phyloP scores from a whole-genome alignment of 805 yeast species.

The Pichia cephalocereana region DNA sequence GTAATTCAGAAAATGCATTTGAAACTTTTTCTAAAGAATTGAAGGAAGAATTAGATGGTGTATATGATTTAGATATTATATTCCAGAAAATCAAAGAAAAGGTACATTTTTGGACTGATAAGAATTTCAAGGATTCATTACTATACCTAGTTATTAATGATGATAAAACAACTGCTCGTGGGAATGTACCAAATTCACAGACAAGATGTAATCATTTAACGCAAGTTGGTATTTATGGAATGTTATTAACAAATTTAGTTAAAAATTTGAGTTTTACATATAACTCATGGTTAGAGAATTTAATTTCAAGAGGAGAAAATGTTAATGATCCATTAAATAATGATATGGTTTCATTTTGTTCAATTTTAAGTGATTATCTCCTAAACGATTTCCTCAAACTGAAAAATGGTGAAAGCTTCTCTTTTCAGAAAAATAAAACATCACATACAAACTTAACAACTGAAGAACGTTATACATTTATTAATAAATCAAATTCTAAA shows the following conservation, averaged over 20 bases:
- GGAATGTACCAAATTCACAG: conserved; percentile 30
- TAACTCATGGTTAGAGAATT: conserved; percentile 36
- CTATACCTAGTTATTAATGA: conserved; percentile 37
- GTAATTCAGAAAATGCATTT: conserved; percentile 11
- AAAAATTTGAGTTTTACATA: conserved; percentile 27
- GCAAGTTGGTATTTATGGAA: conserved; percentile 56
- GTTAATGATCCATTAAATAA: conserved; percentile 40
- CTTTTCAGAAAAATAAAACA: not conserved
- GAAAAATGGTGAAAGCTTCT: conserved; percentile 31
- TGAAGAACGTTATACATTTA: not conserved
- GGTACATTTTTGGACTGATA: conserved; percentile 21
- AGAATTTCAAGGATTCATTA: conserved; percentile 10
- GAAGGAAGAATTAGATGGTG: conserved; percentile 1
- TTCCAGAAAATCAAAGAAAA: conserved; percentile 7
- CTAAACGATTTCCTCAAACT: conserved; percentile 35
- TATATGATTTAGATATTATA: conserved; percentile 16
- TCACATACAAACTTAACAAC: too few species aligned
- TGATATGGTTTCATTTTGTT: conserved; percentile 29
- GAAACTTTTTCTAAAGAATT: conserved; percentile 18
- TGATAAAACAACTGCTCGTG: conserved; percentile 48
- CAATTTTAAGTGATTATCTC: conserved; percentile 30
- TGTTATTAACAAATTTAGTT: conserved; percentile 34
- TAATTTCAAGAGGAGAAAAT: conserved; percentile 37
- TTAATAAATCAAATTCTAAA: not conserved
- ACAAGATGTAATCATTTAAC: conserved; percentile 29